Base-by-base conservation (phyloP, 2,329 filamentous ascomycete species). In the Aspergillus sp. region DNA sequence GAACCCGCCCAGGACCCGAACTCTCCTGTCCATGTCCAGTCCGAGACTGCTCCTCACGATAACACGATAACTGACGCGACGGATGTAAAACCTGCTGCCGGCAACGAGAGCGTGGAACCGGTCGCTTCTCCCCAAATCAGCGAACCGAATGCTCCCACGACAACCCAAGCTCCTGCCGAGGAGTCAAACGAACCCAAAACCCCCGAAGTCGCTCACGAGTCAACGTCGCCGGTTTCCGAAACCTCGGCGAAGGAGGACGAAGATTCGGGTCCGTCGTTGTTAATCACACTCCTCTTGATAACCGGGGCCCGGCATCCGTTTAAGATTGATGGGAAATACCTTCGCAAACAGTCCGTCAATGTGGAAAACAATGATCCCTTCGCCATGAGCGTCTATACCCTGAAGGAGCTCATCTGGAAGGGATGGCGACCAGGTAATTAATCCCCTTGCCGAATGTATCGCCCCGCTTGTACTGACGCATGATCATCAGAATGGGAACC, bases 331-430 rank as follows among this genome's bases (percentile, higher is more conserved):
- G 89, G 91, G 70, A 91, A 87, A 71, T 97, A 97, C 71, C 81
- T 98, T 56, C 82, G 83, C 56, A 92, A 93, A 76, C 86, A 92
- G 60, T 90, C 89, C 67, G 90, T 96, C 56, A 85, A 84, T 52
- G 85, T 95, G 1, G 89, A 91, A 20, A 88, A 88, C 32, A 83
- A 85, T 64, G 92, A 97, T 71, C 92, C 92, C 1, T 93, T 92
- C 72, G 90, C 89, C 72, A 92, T 98, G 77, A 96, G 91, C 66
- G 89, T 96, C 54, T 96, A 97, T 74, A 96, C 91, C 3, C 80
- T 98, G 65, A 97, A 97, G 77, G 92, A 97, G 78, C 80, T 97
- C 71, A 96, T 98, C 73, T 85, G 95, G 80, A 85, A 91, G 69
- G 93, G 97, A 75, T 98, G 94, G 94, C 84, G 92, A 67, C 88